Base-by-base conservation (phyloP, 805 yeast genomes). In the Wickerhamomyces canadensis region DNA sequence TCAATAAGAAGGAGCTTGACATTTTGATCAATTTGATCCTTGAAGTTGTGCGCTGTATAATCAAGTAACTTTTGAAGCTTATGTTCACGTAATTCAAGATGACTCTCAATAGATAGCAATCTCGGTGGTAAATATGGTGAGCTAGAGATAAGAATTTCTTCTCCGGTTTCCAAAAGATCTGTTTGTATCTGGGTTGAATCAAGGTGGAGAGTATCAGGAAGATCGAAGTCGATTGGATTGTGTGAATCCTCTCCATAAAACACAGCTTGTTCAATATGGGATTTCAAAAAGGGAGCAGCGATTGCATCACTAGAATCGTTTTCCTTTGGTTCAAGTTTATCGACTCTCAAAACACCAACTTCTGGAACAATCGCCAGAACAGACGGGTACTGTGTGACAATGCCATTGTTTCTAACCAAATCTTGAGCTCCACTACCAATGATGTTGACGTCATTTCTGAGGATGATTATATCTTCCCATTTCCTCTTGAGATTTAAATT, bases 191-290 rank as follows among this genome's bases (percentile, higher is more conserved):
- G 77, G 2, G 55, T 49, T 2, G 56, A 42, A 21, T 70, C 69
- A 38, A 77, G 59, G 8, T 68, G 67, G 4, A 75, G 59, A 12
- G 67, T 71, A 3, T 55, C 50, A 4, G 72, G 67, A 30, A 59
- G 70, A 52, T 58, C 65, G 44, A 78, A 74, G 18, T 67, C 66
- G 15, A 78, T 54, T 6, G 80, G 79, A 40, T 66, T 74, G 15
- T 57, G 51, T 2, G 52, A 49, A 6, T 60, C 47, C 9, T 55
- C 60, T 2, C 76, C 70, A 44, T 76, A 84, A 49, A 80, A 82
- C 1, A 89, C 75, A 0, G 89, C 95, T 58, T 89, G 97, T 47
- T 83, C 93, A 17, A 91, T 74, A 48, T 80, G 89, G 0, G 86
- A 74, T 52, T 80, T 80, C 24, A 84, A 65, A 33, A 78, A 67